Conservation (phyloP, 768 basidiomycete species). For the Coprinopsis sp. region DNA sequence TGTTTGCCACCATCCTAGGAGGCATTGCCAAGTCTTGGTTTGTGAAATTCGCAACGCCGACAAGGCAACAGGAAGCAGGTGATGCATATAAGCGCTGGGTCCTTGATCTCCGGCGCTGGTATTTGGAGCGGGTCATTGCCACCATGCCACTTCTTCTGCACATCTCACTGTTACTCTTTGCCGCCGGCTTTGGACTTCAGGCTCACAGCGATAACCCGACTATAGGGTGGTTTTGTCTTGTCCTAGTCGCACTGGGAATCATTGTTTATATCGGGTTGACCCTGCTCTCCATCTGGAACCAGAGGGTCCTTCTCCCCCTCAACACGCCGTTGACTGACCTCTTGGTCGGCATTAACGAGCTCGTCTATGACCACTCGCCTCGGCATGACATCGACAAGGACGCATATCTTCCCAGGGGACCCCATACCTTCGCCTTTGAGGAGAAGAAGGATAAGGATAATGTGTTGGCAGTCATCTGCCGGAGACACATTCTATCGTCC, state of each 20-base stretch:
- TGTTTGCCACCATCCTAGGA: constrained; percentile 22
- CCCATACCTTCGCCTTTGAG: background rate
- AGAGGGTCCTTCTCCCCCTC: background rate
- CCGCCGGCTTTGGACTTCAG: constrained; percentile 13
- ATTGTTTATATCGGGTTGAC: background rate
- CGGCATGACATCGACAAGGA: background rate
- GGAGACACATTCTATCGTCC: background rate
- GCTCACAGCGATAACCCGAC: background rate
- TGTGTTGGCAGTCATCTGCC: background rate
- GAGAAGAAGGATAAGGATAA: background rate
- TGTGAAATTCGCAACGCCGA: constrained; percentile 13
- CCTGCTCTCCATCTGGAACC: background rate
- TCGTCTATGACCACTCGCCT: background rate
- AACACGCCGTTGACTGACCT: background rate
- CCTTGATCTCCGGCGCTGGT: constrained; percentile 12
- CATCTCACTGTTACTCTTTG: constrained; percentile 14
- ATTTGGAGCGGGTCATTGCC: constrained; percentile 13
- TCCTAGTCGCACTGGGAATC: background rate
- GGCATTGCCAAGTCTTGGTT: constrained; percentile 20
- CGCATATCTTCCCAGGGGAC: background rate
- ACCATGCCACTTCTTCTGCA: constrained; percentile 14
- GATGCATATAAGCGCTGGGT: constrained; percentile 15
- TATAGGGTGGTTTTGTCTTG: background rate
- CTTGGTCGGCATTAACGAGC: background rate
- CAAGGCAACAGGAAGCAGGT: constrained; percentile 8